Evolutionary conservation across 345 rosid species (phyloP), one percentile per base, ranked within the genome.

Genomic region (Citrus unshiu): DNA sequence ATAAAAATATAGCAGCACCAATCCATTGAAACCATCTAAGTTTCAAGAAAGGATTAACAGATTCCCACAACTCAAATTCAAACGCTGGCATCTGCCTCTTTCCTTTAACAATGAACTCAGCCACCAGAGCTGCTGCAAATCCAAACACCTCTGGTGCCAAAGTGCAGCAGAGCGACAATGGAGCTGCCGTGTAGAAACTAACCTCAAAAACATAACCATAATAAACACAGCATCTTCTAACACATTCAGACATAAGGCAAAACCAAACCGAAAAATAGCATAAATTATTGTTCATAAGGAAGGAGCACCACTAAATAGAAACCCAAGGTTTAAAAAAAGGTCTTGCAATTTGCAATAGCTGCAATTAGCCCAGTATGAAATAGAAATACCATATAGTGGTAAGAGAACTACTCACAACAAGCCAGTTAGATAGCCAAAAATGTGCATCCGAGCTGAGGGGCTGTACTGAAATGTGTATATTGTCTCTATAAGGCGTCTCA

Each of bases 401-500:
- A 65, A 64, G 62, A 61, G 22, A 49, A 65, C 13, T 34, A 87
- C 97, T 93, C 89, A 91, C 96, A 82, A 83, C 9, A 86, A 49
- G 73, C 95, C 96, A 25, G 79, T 40, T 21, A 94, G 83, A 84
- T 93, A 94, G 83, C 84, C 87, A 46, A 86, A 84, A 56, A 93
- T 77, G 73, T 91, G 91, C 90, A 91, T 82, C 70, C 87, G 88
- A 70, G 96, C 96, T 3, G 87, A 80, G 29, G 93, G 88, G 81
- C 93, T 89, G 65, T 93, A 90, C 49, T 88, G 80, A 76, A 89
- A 93, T 1, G 89, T 86, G 77, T 85, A 87, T 8, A 88, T 51
- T 0, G 92, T 77, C 86, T 94, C 98, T 5, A 81, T 80, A 64
- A 91, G 91, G 58, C 94, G 94, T 85, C 95, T 84, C 49, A 88